phyloP scores from a whole-genome alignment of 2,329 filamentous ascomycete species.

The Ophiobolus disseminans region DNA sequence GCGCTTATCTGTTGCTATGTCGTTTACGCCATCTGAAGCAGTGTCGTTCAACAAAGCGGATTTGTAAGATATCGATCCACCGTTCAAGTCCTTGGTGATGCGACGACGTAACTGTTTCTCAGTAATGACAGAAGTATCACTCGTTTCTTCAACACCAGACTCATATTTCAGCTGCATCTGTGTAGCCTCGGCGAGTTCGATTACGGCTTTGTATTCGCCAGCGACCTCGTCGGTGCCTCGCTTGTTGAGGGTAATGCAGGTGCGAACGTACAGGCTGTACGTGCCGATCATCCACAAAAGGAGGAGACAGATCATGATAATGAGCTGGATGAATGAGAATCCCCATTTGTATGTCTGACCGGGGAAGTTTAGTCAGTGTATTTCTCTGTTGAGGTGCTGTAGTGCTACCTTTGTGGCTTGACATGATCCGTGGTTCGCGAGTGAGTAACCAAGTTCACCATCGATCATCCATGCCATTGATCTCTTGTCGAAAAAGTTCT shows the following conservation, averaged over 20 bases:
- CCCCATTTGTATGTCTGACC: conserved; percentile 33
- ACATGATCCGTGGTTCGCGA: conserved; percentile 14
- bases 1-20: too few relatives aligned
- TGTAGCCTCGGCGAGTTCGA: conserved; percentile 32
- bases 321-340: conserved; percentile 31
- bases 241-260: conserved; percentile 10
- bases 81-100: conserved; percentile 7
- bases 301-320: conserved; percentile 17
- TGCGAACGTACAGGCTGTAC: conserved; percentile 20
- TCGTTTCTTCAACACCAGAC: neutral
- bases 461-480: too few relatives aligned
- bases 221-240: conserved; percentile 12
- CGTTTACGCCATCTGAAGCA: too few relatives aligned
- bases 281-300: conserved; percentile 26
- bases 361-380: conserved; percentile 7
- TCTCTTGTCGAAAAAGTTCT: too few relatives aligned
- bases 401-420: conserved; percentile 13
- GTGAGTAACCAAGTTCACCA: too few relatives aligned
- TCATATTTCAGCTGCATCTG: conserved; percentile 9
- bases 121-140: neutral
- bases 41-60: too few relatives aligned
- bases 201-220: conserved; percentile 26
- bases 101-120: conserved; percentile 4
- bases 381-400: neutral
- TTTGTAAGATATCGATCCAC: conserved; percentile 25